These are phyloP conservation scores for Sisymbrium altissimum DNA, from an alignment of 345 rosid genomes.

Conservation along the genomic window DNA sequence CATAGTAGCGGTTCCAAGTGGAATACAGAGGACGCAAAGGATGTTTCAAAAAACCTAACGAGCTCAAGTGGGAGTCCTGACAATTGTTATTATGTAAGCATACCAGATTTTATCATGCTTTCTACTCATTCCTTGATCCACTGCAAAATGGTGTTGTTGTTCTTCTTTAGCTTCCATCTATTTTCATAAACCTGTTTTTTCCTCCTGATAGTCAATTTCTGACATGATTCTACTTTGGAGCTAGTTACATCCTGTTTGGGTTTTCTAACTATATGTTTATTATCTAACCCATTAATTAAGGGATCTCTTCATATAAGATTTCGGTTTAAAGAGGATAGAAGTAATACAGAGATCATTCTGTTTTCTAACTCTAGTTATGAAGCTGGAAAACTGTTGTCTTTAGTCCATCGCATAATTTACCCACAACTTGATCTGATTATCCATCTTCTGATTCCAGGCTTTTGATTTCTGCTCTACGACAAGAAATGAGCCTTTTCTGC, in stretches of 20 bases:
- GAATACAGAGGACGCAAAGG: constrained; percentile 57
- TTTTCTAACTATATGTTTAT: constrained; percentile 14
- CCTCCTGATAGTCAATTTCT: constrained; percentile 6
- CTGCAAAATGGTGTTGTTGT: not conserved
- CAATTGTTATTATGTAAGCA: constrained; percentile 65
- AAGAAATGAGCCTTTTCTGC: constrained; percentile 96
- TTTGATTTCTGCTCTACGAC: constrained; percentile 92
- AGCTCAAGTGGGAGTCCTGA: constrained; percentile 51
- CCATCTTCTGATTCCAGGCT: constrained; percentile 66
- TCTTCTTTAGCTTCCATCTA: constrained; percentile 16
- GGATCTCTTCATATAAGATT: not conserved
- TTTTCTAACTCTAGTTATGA: constrained; percentile 2
- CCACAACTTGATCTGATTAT: constrained; percentile 4
- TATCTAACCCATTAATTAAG: not conserved
- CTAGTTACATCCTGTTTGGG: constrained; percentile 9
- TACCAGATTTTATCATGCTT: constrained; percentile 7
- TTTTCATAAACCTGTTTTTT: constrained; percentile 4
- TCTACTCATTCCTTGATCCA: constrained; percentile 2
- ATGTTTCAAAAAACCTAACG: constrained; percentile 54
- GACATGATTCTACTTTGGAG: constrained; percentile 20
- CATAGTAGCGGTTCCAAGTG: constrained; percentile 56
- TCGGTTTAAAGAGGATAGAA: constrained; percentile 2
- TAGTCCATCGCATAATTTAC: constrained; percentile 6
- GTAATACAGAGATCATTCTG: not conserved
- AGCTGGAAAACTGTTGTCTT: constrained; percentile 1